phyloP scores from a whole-genome alignment of 192 early-diverging fungal species.

The Glomus cerebriforme region DNA sequence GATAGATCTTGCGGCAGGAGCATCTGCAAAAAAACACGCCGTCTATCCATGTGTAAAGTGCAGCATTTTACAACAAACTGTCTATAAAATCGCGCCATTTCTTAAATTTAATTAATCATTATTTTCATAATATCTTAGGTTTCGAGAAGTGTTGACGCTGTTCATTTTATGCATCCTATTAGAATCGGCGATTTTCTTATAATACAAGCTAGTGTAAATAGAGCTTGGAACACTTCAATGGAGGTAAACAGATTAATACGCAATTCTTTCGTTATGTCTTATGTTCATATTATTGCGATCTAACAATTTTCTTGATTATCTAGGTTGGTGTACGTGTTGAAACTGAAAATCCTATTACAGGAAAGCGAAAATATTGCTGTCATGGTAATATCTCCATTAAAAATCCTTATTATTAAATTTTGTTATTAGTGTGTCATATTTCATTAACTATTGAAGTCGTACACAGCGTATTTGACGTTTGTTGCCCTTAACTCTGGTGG shows the following conservation, averaged over 20 bases:
- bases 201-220: constrained; percentile 66
- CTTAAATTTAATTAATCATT: not conserved
- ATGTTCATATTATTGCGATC: not conserved
- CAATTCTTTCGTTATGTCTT: not conserved
- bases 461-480: constrained; percentile 29
- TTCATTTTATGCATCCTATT: constrained; percentile 68
- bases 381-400: constrained; percentile 52
- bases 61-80: not conserved
- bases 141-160: constrained; percentile 66
- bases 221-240: constrained; percentile 72
- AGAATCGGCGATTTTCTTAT: constrained; percentile 63
- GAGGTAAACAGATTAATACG: constrained; percentile 38
- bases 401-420: not conserved
- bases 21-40: constrained; percentile 64
- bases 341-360: constrained; percentile 61
- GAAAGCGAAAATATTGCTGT: constrained; percentile 56
- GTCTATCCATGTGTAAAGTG: constrained; percentile 52
- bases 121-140: constrained; percentile 45
- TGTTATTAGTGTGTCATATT: too few relatives aligned
- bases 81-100: not conserved
- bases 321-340: constrained; percentile 66
- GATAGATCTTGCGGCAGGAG: constrained; percentile 70
- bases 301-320: not conserved
- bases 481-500: not conserved
- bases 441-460: not conserved